These are phyloP conservation scores for Spathaspora sp. DNA, from an alignment of 1,139 yeast species.

Conservation along the genomic window DNA sequence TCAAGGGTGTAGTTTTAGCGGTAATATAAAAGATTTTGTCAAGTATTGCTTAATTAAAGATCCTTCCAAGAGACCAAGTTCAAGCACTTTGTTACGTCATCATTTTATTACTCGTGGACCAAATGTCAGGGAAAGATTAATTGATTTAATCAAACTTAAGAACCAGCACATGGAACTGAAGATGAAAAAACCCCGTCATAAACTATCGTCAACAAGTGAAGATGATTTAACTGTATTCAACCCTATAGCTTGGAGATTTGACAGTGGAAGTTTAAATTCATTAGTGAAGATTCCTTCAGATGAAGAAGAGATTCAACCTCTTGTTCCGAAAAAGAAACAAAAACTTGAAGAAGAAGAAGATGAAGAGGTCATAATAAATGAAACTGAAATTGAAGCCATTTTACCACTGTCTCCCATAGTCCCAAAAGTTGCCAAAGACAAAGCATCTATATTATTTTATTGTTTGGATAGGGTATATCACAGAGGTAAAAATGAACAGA, in stretches of 20 bases:
- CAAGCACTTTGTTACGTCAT: constrained; percentile 43
- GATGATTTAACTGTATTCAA: neutral
- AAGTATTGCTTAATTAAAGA: constrained; percentile 57
- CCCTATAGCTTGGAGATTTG: constrained; percentile 5
- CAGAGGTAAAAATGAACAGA: constrained; percentile 49
- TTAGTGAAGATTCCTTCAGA: neutral
- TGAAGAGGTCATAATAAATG: neutral
- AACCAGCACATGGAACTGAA: constrained; percentile 7
- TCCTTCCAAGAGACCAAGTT: constrained; percentile 53
- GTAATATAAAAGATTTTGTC: constrained; percentile 59
- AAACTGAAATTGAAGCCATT: neutral
- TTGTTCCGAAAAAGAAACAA: neutral
- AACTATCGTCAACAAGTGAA: constrained; percentile 2
- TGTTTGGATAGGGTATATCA: constrained; percentile 38
- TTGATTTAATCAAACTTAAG: constrained; percentile 10
- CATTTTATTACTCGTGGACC: constrained; percentile 36
- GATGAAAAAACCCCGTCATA: constrained; percentile 12
- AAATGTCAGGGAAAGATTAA: constrained; percentile 7
- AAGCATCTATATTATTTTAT: constrained; percentile 17
- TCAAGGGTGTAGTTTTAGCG: constrained; percentile 42
- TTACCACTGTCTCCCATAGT: neutral
- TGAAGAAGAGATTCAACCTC: neutral
- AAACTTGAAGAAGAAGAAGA: neutral
- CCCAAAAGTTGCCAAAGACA: constrained; percentile 1
- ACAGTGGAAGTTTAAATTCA: neutral